Conservation (phyloP, 352 stramenopile genomes). For the Saprolegnia parasitica region DNA sequence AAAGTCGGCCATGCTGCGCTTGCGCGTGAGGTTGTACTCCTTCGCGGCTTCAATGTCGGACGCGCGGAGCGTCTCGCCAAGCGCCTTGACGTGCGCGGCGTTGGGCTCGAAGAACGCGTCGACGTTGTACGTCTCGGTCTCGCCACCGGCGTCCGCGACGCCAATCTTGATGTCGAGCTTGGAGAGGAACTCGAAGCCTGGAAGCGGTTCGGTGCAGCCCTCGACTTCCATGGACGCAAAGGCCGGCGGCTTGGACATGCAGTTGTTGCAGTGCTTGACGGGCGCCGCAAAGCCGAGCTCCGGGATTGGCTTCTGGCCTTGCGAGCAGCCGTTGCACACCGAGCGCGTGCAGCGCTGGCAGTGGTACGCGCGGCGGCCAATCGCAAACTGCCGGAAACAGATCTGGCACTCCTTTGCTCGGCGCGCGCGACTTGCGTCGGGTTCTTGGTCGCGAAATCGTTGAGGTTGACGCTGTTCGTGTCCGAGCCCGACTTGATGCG, state of each 20-base stretch:
- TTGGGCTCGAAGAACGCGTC: constrained; percentile 81
- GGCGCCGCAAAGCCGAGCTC: constrained; percentile 73
- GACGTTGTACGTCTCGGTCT: constrained; percentile 61
- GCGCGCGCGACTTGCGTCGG: constrained; percentile 65
- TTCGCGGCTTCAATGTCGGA: constrained; percentile 46
- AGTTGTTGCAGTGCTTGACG: constrained; percentile 76
- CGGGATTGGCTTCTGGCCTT: constrained; percentile 76
- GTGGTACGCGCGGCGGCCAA: constrained; percentile 75
- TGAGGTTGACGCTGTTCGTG: constrained; percentile 11
- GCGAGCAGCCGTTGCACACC: constrained; percentile 79
- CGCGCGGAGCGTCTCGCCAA: constrained; percentile 54
- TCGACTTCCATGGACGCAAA: constrained; percentile 79
- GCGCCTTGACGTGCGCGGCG: constrained; percentile 43
- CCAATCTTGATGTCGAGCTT: constrained; percentile 75
- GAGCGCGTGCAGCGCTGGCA: constrained; percentile 79
- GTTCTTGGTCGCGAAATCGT: constrained; percentile 31
- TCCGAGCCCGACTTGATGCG: constrained; percentile 20
- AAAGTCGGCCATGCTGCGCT: constrained; percentile 71
- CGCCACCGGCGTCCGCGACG: constrained; percentile 36
- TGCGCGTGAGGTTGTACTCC: constrained; percentile 70
- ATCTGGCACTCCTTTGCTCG: constrained; percentile 83
- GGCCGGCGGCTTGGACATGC: constrained; percentile 70
- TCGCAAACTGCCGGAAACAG: constrained; percentile 84
- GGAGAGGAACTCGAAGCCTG: constrained; percentile 79
- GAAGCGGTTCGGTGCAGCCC: constrained; percentile 63